Evolutionary conservation across 352 stramenopile species (phyloP), one percentile per base, ranked within the genome.

Genomic region (Phytophthora pisi): DNA sequence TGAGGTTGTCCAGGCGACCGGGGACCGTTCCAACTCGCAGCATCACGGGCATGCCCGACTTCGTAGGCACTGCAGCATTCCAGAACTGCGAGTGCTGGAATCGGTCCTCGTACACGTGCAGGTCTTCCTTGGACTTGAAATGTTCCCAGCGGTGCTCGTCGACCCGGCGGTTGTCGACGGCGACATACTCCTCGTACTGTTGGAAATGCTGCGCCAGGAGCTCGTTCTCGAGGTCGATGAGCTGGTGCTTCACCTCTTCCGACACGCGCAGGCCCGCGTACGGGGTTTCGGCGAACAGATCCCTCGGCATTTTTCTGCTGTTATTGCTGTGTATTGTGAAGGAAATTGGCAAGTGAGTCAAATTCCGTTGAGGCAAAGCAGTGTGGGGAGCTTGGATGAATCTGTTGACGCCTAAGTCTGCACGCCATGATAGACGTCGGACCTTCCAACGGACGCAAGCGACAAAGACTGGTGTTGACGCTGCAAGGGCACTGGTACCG

Each of bases 71-170:
- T 24, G 0, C 16, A 18, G 2, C 16, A 18, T 56, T 34, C 28
- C 13, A 42, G 24, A 16, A 15, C 47, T 54, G 2, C 4, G 10
- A 52, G 8, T 16, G n/a, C 3, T 20, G 10, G n/a, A 26, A 58
- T 7, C 68, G 72, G 42, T 86, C 71, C 8, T 61, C 73, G 53
- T 77, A 89, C 5, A 89, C 61, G 50, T 81, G 70, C 15, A 89
- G 50, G n/a, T 77, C 61, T 20, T 78, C 75, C 30, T 75, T 79
- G 15, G 75, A 78, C 40, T 77, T 77, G 58, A 77, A 61, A n/a
- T 75, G 57, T 30, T 84, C 76, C 77, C 77, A 89, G 7, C 67
- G 70, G 1, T 57, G 66, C 0, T 64, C 57, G 53, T 89, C 71
- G 16, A 86, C 69, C 3, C 61, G 59, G 34, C 69, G 65, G 9